Conservation (phyloP, 2,329 filamentous ascomycete species). For the Xylariales sp. region DNA sequence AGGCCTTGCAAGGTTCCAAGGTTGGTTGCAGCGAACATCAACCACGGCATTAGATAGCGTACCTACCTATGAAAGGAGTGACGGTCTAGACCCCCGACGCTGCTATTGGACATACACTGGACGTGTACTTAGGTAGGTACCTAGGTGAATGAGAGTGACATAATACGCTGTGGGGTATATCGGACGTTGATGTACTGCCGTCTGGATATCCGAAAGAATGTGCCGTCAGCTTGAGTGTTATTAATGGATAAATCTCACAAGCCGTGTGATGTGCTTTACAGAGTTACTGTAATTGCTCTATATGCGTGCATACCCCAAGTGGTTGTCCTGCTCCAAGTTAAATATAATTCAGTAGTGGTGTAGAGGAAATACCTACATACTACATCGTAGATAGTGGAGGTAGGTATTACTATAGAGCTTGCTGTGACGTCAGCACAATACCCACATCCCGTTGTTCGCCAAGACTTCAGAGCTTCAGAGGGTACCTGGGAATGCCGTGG, state of each 20-base stretch:
- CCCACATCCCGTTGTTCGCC: background rate
- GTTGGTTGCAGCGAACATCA: no score
- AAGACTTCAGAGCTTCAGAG: no score
- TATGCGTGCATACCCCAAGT: no score
- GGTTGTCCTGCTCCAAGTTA: background rate
- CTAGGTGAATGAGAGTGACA: background rate
- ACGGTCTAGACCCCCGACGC: background rate
- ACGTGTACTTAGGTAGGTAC: no score
- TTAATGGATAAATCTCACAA: background rate
- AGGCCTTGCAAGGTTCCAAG: no score
- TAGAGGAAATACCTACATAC: no score
- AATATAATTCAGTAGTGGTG: background rate
- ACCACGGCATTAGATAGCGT: no score
- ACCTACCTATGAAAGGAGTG: background rate
- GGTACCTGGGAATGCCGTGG: no score
- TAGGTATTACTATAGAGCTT: no score
- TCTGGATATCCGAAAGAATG: background rate
- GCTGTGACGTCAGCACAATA: conserved; percentile 7
- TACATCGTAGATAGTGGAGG: no score
- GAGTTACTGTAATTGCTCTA: background rate
- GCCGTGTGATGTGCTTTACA: background rate
- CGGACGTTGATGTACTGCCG: conserved; percentile 12
- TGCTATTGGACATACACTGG: no score
- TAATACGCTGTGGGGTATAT: background rate
- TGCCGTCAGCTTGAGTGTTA: background rate